Base-by-base conservation (phyloP, 352 stramenopile genomes). In the Phytophthora cryptogea region DNA sequence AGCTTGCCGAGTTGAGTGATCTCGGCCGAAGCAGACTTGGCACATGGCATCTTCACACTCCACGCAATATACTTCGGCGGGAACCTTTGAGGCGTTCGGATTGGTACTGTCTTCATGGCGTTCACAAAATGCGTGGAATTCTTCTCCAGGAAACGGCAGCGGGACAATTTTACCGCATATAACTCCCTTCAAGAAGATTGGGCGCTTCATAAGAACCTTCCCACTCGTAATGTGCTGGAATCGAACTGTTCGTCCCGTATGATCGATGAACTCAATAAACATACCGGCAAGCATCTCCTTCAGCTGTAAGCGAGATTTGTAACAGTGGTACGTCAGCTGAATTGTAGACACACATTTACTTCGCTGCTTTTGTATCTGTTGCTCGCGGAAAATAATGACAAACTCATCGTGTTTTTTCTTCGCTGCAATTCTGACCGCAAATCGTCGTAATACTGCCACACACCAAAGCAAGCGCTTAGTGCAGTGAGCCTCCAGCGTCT, bases 21-120 rank as follows among this genome's bases (percentile, higher is more conserved):
- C 83, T 20, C 83, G 74, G 5, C 65, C 57, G 56, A 90, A 92
- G 48, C 83, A 92, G 10, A 71, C 49, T 8, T 39, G 41, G 49
- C 80, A 92, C 83, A 88, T 88, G 1, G 66, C 64, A 55, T 89
- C 78, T 68, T 92, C 83, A 43, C 83, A 92, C 40, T 88, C 74
- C 16, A 85, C 49, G 43, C 83, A 92, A 54, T 92, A 92, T 3
- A 88, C 57, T 10, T 74, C 46, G 0, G 83, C 80, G 0, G 66
- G 57, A 32, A 80, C 61, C 49, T 58, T 73, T 9, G 37, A 65
- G 11, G 33, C 39, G 36, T 56, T 59, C 41, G 45, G 14, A 5
- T 54, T 50, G 0, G 58, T 67, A 23, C 54, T 76, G 39, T 79
- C 79, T 46, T 92, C 80, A 36, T 92, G 83, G 1, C 83, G 83